These are phyloP conservation scores for Leccinum arenicola DNA, from an alignment of 768 basidiomycete species.

Conservation along the genomic window DNA sequence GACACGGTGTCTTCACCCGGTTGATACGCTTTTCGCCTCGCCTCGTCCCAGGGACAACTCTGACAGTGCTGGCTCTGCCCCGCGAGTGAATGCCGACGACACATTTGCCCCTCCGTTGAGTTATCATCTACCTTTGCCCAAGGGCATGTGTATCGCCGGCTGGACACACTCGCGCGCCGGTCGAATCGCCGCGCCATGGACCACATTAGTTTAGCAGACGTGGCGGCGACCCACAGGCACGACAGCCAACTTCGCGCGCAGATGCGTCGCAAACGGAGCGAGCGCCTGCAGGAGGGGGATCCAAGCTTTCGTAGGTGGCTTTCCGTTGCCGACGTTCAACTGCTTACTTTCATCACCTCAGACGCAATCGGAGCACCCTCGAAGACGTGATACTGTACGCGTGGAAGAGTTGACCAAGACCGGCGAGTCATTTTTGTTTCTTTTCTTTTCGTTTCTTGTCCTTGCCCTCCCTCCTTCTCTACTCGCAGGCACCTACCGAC, in stretches of 20 bases:
- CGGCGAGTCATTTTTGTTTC: too few relatives aligned
- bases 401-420: too few relatives aligned
- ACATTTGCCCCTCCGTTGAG: neutral
- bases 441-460: too few relatives aligned
- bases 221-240: slow-evolving; percentile 12
- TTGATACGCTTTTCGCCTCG: neutral
- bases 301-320: too few relatives aligned
- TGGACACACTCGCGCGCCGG: slow-evolving; percentile 24
- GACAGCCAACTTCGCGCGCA: slow-evolving; percentile 9
- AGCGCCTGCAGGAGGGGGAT: too few relatives aligned
- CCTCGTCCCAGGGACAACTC: neutral
- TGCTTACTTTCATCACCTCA: too few relatives aligned
- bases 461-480: too few relatives aligned
- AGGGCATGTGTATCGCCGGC: slow-evolving; percentile 22
- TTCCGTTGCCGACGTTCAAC: too few relatives aligned
- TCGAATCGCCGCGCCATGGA: slow-evolving; percentile 26
- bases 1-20: neutral
- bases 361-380: too few relatives aligned
- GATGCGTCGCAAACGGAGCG: too few relatives aligned
- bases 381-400: too few relatives aligned
- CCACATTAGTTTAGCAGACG: slow-evolving; percentile 23
- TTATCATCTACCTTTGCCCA: slow-evolving; percentile 15
- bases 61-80: neutral
- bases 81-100: neutral
- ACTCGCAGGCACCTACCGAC: too few relatives aligned